Evolutionary conservation across 257 asterid species (phyloP), one percentile per base, ranked within the genome.

Genomic region (Gentiana dahurica): DNA sequence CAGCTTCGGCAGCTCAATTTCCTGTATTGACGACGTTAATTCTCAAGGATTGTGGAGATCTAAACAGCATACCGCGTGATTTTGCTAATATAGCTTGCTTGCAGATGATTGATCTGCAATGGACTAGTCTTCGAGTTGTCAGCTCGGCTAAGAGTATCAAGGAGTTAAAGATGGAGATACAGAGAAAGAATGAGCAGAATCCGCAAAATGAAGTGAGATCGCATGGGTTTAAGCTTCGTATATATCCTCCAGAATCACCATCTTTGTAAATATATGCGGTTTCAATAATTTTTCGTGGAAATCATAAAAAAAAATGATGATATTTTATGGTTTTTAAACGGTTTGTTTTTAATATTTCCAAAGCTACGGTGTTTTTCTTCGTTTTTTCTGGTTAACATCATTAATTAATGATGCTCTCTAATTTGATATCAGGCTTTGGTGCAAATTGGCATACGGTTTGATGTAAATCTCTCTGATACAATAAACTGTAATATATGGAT

Each of bases 221-320:
- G n/a, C 59, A 49, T 3, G 55, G 49, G 24, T 65, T 71, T 36
- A 65, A 61, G 36, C 60, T 71, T 32, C 52, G 61, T 6, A 54
- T 71, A 7, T 53, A 60, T 54, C 76, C 76, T 61, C 71, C 71
- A 10, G 61, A 65, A 51, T 46, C 35, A n/a, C 59, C 61, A 66
- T 41, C 46, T 35, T 12, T 24, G 24, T 24, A 24, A 24, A 24
- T 24, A 24, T 24, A 24, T 24, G 24, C 0, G 24, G 24, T 24
- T 24, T 24, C 24, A 24, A 24, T 24, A 24, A 24, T 24, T 24
- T 24, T 24, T 24, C 24, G 24, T 24, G 24, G 24, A 24, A 24
- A 24, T 24, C 24, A 24, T 24, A 24, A 24, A 24, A 24, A 24
- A 24, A 24, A 24, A 24, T 24, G 24, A 24, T 24, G 24, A 24